These are phyloP conservation scores for Isabelozyma pseudorhagii DNA, from an alignment of 805 yeast species.

Conservation along the genomic window DNA sequence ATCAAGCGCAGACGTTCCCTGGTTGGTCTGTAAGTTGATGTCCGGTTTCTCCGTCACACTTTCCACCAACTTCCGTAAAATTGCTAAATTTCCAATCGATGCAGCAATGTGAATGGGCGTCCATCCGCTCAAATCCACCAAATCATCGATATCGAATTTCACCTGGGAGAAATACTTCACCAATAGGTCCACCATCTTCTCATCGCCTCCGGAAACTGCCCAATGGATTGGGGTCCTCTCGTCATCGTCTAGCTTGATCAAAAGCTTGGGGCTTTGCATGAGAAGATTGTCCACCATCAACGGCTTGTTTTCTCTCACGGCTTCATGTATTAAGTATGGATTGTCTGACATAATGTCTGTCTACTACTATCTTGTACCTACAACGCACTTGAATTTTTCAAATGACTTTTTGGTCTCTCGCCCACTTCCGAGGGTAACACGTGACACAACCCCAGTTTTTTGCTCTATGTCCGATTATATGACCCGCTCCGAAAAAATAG, in stretches of 20 bases:
- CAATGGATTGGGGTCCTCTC: conserved; percentile 82
- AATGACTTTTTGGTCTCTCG: neutral
- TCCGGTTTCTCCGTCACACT: conserved; percentile 50
- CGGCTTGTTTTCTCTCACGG: conserved; percentile 60
- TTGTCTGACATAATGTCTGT: neutral
- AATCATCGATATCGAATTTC: conserved; percentile 50
- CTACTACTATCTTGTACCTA: neutral
- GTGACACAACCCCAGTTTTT: neutral
- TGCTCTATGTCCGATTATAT: too few relatives aligned
- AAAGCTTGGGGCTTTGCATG: conserved; percentile 45
- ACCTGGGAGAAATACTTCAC: conserved; percentile 2
- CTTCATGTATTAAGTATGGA: conserved; percentile 47
- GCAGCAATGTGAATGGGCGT: conserved; percentile 82
- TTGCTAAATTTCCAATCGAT: conserved; percentile 61
- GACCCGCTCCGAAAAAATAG: neutral
- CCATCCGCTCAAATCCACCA: conserved; percentile 79
- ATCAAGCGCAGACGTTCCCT: conserved; percentile 74
- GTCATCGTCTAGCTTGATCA: conserved; percentile 59
- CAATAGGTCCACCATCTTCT: conserved; percentile 48
- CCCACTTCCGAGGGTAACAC: neutral
- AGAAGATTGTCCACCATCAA: conserved; percentile 51
- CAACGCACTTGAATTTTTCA: neutral
- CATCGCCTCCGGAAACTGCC: conserved; percentile 70
- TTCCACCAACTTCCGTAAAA: conserved; percentile 48
- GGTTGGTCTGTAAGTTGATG: conserved; percentile 56